phyloP scores from a whole-genome alignment of 306 rosid genomes.

The Adenanthera pavonina region DNA sequence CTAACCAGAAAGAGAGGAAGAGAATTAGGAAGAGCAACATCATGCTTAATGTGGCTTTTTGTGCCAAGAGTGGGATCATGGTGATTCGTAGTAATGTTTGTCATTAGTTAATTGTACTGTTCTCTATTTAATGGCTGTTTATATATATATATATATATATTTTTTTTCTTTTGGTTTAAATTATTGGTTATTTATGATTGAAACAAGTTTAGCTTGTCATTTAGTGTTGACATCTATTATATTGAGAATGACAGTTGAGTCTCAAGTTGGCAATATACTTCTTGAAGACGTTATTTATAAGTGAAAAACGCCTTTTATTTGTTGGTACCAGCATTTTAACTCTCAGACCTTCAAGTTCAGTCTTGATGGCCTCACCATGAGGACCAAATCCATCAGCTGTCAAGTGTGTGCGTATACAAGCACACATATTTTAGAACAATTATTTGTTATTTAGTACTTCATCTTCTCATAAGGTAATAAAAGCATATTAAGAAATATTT shows the following conservation, averaged over 20 bases:
- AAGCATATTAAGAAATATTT: no score
- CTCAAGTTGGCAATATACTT: not conserved
- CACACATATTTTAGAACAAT: no score
- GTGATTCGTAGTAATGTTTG: not conserved
- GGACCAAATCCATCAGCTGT: no score
- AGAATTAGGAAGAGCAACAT: not conserved
- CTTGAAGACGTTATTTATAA: no score
- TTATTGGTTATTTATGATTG: not conserved
- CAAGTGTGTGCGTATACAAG: no score
- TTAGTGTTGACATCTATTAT: not conserved
- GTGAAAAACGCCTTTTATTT: no score
- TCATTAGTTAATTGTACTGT: not conserved
- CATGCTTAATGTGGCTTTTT: not conserved
- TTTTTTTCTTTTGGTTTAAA: not conserved
- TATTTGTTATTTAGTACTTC: no score
- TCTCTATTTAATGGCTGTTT: not conserved
- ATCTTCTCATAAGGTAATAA: no score
- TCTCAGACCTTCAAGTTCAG: no score
- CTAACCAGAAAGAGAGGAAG: not conserved
- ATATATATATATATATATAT: no score
- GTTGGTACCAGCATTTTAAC: no score
- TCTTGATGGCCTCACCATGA: no score
- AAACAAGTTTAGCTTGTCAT: not conserved
- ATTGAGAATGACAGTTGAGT: not conserved
- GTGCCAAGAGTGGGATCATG: not conserved